These are phyloP conservation scores for Blastobotrys capitulatus DNA, from an alignment of 1,139 yeast species.

Conservation along the genomic window DNA sequence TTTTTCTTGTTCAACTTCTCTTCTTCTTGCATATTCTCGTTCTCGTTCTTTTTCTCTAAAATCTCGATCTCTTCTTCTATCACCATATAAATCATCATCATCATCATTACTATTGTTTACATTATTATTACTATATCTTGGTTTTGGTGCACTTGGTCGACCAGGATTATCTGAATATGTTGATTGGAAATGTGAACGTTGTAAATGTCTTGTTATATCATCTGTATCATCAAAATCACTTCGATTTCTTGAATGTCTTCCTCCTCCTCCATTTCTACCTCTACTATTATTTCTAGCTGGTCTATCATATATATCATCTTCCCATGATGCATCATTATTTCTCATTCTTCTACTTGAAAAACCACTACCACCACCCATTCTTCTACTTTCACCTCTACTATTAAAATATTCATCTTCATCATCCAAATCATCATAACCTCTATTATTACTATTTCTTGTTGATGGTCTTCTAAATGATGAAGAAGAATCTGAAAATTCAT, in stretches of 20 bases:
- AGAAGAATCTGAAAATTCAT: slow-evolving; percentile 31
- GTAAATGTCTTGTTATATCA: slow-evolving; percentile 35
- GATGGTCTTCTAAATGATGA: slow-evolving; percentile 14
- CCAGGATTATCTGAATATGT: slow-evolving; percentile 30
- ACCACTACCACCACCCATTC: not conserved
- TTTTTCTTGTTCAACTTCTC: slow-evolving; percentile 12
- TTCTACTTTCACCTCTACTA: not conserved
- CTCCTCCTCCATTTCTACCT: slow-evolving; percentile 15
- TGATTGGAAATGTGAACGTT: slow-evolving; percentile 29
- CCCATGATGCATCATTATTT: slow-evolving; percentile 54
- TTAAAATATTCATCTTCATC: slow-evolving; percentile 29
- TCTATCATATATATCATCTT: slow-evolving; percentile 75
- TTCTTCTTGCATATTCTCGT: slow-evolving; percentile 6
- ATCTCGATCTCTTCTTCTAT: slow-evolving; percentile 20
- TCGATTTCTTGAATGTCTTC: slow-evolving; percentile 13
- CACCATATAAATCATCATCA: slow-evolving; percentile 14
- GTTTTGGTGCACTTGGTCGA: slow-evolving; percentile 50
- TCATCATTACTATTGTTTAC: slow-evolving; percentile 1
- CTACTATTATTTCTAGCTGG: slow-evolving; percentile 19
- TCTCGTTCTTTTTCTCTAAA: slow-evolving; percentile 9
- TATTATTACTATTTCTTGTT: slow-evolving; percentile 34
- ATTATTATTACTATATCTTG: slow-evolving; percentile 28
- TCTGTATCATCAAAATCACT: slow-evolving; percentile 23
- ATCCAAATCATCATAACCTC: slow-evolving; percentile 40
- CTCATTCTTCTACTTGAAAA: not conserved